Evolutionary conservation across 2,329 filamentous ascomycete genomes (phyloP).

Genomic region (Dichotomopilus funicola): DNA sequence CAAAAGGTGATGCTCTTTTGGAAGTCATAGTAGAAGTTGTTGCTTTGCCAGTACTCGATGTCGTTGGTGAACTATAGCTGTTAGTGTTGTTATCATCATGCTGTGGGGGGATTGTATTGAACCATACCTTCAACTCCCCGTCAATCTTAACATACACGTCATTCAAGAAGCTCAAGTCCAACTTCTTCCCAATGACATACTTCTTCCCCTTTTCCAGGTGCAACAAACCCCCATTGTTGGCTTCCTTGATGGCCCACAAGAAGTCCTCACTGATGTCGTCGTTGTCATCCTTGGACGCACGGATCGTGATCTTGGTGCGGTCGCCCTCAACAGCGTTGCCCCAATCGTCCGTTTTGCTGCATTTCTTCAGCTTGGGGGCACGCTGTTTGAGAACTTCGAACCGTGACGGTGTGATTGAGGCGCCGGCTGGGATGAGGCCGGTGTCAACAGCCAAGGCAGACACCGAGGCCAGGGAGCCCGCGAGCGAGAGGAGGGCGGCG

Average conservation of each 20-base stretch:
- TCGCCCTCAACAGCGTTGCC: constrained; percentile 7
- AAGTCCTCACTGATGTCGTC: constrained; percentile 54
- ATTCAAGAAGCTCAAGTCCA: constrained; percentile 52
- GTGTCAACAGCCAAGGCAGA: neutral
- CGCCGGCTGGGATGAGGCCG: neutral
- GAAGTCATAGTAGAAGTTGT: constrained; percentile 37
- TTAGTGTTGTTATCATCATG: neutral
- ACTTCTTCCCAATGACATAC: constrained; percentile 52
- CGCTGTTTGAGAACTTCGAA: neutral
- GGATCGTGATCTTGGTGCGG: constrained; percentile 40
- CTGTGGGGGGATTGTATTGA: neutral
- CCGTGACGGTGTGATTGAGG: neutral
- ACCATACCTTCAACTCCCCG: constrained; percentile 40
- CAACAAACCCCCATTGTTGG: constrained; percentile 53
- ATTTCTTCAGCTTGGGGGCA: neutral
- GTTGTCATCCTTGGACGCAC: constrained; percentile 44
- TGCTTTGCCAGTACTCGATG: constrained; percentile 37
- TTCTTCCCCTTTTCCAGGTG: constrained; percentile 46
- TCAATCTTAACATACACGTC: constrained; percentile 53
- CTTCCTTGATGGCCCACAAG: constrained; percentile 45
- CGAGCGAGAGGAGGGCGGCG: neutral
- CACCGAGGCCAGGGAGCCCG: constrained; percentile 2
- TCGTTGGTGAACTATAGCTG: constrained; percentile 36
- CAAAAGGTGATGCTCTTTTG: constrained; percentile 54
- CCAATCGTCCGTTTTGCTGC: constrained; percentile 5